Conservation (phyloP, 495 filamentous ascomycete genomes). For the Neurospora intermedia region DNA sequence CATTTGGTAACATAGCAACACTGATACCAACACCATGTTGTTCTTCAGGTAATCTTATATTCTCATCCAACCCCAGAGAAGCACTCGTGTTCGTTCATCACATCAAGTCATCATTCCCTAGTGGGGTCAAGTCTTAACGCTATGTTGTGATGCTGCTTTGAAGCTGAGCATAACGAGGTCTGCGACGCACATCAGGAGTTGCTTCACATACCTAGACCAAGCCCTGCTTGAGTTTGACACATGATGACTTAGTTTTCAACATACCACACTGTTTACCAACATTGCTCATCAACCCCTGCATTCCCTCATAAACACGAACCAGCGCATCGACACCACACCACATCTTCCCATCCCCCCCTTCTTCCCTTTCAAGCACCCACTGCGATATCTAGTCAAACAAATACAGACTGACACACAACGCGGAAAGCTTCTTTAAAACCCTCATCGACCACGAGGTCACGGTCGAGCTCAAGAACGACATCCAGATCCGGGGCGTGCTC, state of each 20-base stretch:
- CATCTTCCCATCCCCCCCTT: background rate
- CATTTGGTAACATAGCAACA: background rate
- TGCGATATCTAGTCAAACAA: background rate
- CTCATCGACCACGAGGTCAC: slow-evolving; percentile 93
- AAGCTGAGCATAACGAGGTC: background rate
- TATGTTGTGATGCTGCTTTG: background rate
- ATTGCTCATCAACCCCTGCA: background rate
- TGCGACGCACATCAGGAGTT: background rate
- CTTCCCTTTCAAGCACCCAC: background rate
- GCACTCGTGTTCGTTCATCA: background rate
- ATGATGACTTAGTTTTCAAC: background rate
- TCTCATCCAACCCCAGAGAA: background rate
- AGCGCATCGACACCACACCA: background rate
- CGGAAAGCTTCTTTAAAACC: slow-evolving; percentile 91
- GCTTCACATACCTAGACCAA: background rate
- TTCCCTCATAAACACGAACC: background rate
- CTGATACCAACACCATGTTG: background rate
- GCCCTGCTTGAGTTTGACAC: background rate
- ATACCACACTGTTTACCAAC: background rate
- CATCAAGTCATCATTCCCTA: background rate
- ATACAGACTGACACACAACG: background rate
- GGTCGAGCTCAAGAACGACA: slow-evolving; percentile 98
- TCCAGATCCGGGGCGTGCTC: slow-evolving; percentile 84
- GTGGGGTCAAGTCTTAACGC: background rate
- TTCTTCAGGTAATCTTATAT: background rate